phyloP scores from a whole-genome alignment of 306 rosid species.

The Gillenia trifoliata region DNA sequence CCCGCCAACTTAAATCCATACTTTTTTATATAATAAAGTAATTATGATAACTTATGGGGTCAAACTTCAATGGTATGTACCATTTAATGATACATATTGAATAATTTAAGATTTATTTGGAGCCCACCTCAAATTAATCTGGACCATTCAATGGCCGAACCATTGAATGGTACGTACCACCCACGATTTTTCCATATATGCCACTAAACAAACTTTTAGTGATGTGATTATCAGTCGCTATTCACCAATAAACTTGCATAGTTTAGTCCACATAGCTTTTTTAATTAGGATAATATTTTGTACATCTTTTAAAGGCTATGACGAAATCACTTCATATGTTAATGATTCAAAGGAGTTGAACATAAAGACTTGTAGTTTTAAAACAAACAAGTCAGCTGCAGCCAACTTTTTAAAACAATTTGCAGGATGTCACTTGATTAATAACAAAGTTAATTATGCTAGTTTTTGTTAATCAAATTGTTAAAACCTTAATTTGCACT shows the following conservation, averaged over 20 bases:
- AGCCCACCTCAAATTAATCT: too few species aligned
- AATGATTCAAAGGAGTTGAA: not conserved
- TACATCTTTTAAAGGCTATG: not conserved
- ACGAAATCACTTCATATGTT: not conserved
- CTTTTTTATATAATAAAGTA: not conserved
- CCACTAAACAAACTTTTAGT: not conserved
- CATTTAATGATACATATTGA: too few species aligned
- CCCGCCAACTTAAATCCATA: not conserved
- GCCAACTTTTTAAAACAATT: not conserved
- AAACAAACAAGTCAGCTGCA: not conserved
- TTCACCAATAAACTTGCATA: not conserved
- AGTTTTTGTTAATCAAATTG: not conserved
- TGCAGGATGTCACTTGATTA: not conserved
- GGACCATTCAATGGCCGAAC: too few species aligned
- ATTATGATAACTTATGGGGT: too few species aligned
- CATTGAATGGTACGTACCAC: too few species aligned
- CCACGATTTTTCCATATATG: too few species aligned
- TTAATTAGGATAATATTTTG: not conserved
- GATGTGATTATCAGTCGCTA: not conserved
- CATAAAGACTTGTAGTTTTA: not conserved
- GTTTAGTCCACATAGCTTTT: not conserved
- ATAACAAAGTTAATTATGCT: not conserved
- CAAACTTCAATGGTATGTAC: too few species aligned
- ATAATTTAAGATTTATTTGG: too few species aligned
- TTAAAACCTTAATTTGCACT: not conserved